These are phyloP conservation scores for Colletotrichum trifolii DNA, from an alignment of 2,329 filamentous ascomycete species.

Conservation along the genomic window DNA sequence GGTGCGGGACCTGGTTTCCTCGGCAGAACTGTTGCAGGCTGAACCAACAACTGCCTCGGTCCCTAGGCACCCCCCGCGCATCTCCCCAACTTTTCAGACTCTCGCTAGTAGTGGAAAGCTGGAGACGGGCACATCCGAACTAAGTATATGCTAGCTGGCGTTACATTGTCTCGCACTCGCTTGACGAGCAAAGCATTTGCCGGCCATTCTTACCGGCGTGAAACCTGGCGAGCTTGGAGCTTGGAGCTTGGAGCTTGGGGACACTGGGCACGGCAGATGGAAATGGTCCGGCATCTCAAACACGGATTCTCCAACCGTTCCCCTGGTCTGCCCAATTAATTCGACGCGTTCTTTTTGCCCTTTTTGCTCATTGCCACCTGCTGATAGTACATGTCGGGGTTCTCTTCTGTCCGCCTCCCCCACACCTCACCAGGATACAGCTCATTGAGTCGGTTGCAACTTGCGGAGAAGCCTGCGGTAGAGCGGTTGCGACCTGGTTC, in stretches of 20 bases:
- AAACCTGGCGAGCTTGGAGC: not conserved
- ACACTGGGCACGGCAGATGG: constrained; percentile 7
- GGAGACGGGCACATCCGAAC: not conserved
- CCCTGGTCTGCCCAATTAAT: no score
- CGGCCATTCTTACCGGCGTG: constrained; percentile 2
- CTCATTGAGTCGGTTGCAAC: not conserved
- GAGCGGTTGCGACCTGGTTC: not conserved
- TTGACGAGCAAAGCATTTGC: constrained; percentile 6
- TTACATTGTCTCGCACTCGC: constrained; percentile 6
- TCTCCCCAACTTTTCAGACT: constrained; percentile 13
- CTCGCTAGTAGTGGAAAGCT: constrained; percentile 1
- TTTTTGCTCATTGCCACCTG: not conserved
- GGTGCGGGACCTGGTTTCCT: constrained; percentile 18
- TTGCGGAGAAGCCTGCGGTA: not conserved
- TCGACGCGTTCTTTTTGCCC: not conserved
- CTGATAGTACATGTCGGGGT: constrained; percentile 3
- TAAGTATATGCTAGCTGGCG: not conserved
- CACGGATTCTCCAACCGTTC: not conserved
- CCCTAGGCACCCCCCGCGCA: constrained; percentile 19
- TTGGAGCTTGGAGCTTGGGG: constrained; percentile 16
- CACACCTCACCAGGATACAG: constrained; percentile 19
- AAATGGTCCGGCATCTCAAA: constrained; percentile 1
- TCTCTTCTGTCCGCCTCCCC: constrained; percentile 4
- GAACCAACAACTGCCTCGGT: not conserved
- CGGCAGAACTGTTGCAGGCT: not conserved